These are phyloP conservation scores for Leccinum disarticulatum DNA, from an alignment of 768 basidiomycete genomes.

Conservation along the genomic window DNA sequence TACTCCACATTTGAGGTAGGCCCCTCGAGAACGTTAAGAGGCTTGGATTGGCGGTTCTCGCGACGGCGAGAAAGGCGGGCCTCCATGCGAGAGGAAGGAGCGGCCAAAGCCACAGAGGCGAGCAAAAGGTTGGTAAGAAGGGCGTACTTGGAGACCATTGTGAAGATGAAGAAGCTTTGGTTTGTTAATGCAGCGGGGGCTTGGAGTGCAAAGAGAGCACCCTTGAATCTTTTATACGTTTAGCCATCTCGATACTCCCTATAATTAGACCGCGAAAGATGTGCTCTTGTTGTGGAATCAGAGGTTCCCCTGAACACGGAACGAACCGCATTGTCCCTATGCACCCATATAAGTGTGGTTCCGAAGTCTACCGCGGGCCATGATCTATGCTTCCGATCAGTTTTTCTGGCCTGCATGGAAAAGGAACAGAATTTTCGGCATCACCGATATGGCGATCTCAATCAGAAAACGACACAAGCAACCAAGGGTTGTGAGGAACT, in stretches of 20 bases:
- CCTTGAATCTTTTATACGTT: conserved; percentile 15
- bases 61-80: conserved; percentile 18
- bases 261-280: neutral
- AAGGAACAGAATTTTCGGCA: neutral
- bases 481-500: conserved; percentile 3
- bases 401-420: neutral
- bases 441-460: neutral
- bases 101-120: conserved; percentile 16
- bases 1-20: conserved; percentile 7
- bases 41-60: conserved; percentile 14
- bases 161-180: neutral
- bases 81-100: conserved; percentile 16
- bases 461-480: conserved; percentile 4
- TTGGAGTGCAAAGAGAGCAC: neutral
- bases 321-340: neutral
- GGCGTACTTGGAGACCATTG: conserved; percentile 20
- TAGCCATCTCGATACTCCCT: neutral
- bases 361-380: neutral
- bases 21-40: conserved; percentile 2
- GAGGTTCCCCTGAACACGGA: neutral
- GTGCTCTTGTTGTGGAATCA: neutral
- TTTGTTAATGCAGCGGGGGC: neutral
- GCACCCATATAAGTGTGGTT: neutral
- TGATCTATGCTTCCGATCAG: neutral
- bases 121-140: conserved; percentile 21